Conservation (phyloP, 805 yeast genomes). For the Ogataea allantospora region DNA sequence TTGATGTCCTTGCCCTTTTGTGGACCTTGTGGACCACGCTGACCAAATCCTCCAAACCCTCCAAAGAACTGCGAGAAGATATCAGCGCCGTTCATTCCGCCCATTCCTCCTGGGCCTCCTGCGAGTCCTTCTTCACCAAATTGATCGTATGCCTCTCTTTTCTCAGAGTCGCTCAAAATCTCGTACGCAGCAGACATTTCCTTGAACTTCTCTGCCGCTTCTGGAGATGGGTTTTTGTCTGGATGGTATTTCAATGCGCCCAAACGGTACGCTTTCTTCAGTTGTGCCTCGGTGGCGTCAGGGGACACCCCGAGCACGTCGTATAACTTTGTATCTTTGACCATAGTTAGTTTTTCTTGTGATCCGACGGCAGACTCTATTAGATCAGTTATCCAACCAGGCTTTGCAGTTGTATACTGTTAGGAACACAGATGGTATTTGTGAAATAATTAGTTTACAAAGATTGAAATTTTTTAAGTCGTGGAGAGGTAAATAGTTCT, state of each 20-base stretch:
- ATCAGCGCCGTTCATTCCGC: conserved; percentile 50
- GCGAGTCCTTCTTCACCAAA: conserved; percentile 91
- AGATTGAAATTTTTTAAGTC: conserved; percentile 15
- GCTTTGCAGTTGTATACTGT: not conserved
- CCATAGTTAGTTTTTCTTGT: conserved; percentile 46
- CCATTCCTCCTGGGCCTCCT: conserved; percentile 68
- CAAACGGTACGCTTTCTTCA: conserved; percentile 80
- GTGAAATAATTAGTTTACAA: not conserved
- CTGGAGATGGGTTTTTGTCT: conserved; percentile 79
- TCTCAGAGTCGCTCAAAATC: conserved; percentile 80
- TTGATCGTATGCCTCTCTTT: conserved; percentile 84
- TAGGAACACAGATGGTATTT: not conserved
- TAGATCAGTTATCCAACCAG: conserved; percentile 1
- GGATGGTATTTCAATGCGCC: conserved; percentile 82
- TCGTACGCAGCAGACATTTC: conserved; percentile 88
- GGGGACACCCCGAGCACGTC: conserved; percentile 72
- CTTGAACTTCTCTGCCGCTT: conserved; percentile 94
- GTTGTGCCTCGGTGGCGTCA: conserved; percentile 64
- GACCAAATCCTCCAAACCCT: conserved; percentile 52
- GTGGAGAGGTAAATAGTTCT: conserved; percentile 14
- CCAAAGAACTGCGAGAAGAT: conserved; percentile 60
- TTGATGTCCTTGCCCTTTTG: conserved; percentile 86
- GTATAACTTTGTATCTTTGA: conserved; percentile 75
- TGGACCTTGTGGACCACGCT: conserved; percentile 77
- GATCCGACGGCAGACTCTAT: conserved; percentile 10